Evolutionary conservation across 441 rosid genomes (phyloP), one percentile per base, ranked within the genome.

Genomic region (Eruca vesicaria): DNA sequence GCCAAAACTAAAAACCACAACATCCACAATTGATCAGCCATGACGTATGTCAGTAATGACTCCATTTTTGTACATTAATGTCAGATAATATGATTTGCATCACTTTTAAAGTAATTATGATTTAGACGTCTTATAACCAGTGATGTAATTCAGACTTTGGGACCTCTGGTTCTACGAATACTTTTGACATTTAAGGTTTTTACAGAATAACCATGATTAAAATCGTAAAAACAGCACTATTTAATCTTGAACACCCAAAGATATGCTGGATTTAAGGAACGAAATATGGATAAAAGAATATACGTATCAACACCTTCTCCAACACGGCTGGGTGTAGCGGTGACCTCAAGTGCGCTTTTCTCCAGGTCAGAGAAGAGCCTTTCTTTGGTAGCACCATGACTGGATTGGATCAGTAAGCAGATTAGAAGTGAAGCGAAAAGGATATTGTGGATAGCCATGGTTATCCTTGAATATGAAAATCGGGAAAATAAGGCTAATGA

Each of bases 381-480:
- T 14, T 55, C 74, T 20, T 62, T 43, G 12, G 36, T n/a, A 19
- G 71, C 81, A 6, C 62, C 74, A 55, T 29, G 71, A 58, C 9
- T 72, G 3, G 26, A 15, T 63, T 61, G 9, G 81, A 78, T 68
- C 29, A 73, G 32, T 41, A 20, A 61, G 61, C 35, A 73, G 7
- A 78, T 16, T 11, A 78, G 21, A 62, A 78, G 78, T 56, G 81
- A 73, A 21, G 74, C 70, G 0, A 78, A 41, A 19, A 78, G 74
- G 66, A 73, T 56, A 69, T 72, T 78, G 9, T 43, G 65, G 62
- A 78, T 68, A 43, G 74, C 78, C 81, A 78, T 78, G 58, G 50
- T 28, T 36, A 65, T 75, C 2, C 69, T 69, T 26, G 69, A 76
- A 55, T 63, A 60, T 53, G 70, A 63, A 69, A 55, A 68, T 21